These are phyloP conservation scores for Cairneyella variabilis DNA, from an alignment of 495 filamentous ascomycete genomes.

Conservation along the genomic window DNA sequence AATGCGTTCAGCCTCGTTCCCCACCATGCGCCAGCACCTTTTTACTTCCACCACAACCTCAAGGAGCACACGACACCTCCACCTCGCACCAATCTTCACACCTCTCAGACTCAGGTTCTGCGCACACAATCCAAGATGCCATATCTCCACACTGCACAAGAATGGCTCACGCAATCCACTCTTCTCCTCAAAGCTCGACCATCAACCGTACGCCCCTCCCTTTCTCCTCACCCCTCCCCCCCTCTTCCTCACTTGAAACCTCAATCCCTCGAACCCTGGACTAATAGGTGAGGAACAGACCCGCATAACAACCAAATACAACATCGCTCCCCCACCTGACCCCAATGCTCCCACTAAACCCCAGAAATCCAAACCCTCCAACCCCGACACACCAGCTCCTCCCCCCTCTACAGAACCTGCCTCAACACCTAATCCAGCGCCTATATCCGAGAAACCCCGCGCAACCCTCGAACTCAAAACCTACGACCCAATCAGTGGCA, in stretches of 20 bases:
- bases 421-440: conserved; percentile 26
- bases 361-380: conserved; percentile 17
- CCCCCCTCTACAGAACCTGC: conserved; percentile 2
- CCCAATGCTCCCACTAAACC: conserved; percentile 28
- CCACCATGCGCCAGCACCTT: too few species aligned
- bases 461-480: conserved; percentile 82
- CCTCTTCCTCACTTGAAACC: too few species aligned
- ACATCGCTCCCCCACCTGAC: conserved; percentile 46
- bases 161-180: conserved; percentile 31
- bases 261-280: too few species aligned
- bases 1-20: too few species aligned
- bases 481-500: conserved; percentile 77
- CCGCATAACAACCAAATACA: conserved; percentile 81
- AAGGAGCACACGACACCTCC: too few species aligned
- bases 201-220: conserved; percentile 20
- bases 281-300: too few species aligned
- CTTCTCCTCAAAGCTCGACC: conserved; percentile 31
- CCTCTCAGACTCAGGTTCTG: not conserved
- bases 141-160: conserved; percentile 23
- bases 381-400: conserved; percentile 7
- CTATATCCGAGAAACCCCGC: conserved; percentile 26
- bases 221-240: too few species aligned
- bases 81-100: too few species aligned
- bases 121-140: conserved; percentile 21
- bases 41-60: too few species aligned